Conservation (phyloP, 768 basidiomycete species). For the Collybia mongolica region DNA sequence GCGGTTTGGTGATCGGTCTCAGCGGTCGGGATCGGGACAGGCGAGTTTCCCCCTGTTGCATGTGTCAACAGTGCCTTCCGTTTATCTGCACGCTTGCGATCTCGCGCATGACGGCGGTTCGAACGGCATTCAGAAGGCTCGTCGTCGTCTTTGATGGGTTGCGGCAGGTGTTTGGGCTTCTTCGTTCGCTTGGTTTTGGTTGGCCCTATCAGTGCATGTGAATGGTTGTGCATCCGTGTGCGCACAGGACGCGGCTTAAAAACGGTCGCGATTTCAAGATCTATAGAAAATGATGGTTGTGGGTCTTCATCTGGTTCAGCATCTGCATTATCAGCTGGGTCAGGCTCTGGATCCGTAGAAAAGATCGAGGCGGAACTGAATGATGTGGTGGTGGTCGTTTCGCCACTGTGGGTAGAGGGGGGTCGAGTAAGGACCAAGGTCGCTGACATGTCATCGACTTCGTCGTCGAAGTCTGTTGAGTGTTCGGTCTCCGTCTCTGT, state of each 20-base stretch:
- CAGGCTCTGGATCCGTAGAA: slow-evolving; percentile 46
- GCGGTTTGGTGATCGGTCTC: not conserved
- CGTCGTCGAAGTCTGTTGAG: slow-evolving; percentile 36
- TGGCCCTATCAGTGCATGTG: slow-evolving; percentile 21
- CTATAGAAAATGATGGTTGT: slow-evolving; percentile 32
- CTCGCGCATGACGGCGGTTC: slow-evolving; percentile 44
- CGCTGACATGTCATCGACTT: slow-evolving; percentile 24
- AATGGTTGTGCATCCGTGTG: slow-evolving; percentile 31
- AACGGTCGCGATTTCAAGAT: slow-evolving; percentile 69
- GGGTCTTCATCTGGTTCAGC: slow-evolving; percentile 21
- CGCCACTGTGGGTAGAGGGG: slow-evolving; percentile 18
- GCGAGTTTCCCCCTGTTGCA: slow-evolving; percentile 14
- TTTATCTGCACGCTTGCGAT: slow-evolving; percentile 52
- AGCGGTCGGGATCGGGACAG: not conserved
- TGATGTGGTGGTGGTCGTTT: slow-evolving; percentile 13
- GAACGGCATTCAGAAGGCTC: not conserved
- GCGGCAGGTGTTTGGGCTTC: slow-evolving; percentile 33
- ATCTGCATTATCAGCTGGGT: slow-evolving; percentile 27
- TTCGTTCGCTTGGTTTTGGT: slow-evolving; percentile 37
- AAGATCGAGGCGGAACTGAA: slow-evolving; percentile 35
- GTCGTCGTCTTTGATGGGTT: slow-evolving; percentile 15
- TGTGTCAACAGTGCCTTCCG: slow-evolving; percentile 30
- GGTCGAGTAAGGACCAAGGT: slow-evolving; percentile 28
- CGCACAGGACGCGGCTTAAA: slow-evolving; percentile 72
- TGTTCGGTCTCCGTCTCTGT: slow-evolving; percentile 39